Conservation (phyloP, 176 grass and related monocot species). For the Tillandsia fasciculata region DNA sequence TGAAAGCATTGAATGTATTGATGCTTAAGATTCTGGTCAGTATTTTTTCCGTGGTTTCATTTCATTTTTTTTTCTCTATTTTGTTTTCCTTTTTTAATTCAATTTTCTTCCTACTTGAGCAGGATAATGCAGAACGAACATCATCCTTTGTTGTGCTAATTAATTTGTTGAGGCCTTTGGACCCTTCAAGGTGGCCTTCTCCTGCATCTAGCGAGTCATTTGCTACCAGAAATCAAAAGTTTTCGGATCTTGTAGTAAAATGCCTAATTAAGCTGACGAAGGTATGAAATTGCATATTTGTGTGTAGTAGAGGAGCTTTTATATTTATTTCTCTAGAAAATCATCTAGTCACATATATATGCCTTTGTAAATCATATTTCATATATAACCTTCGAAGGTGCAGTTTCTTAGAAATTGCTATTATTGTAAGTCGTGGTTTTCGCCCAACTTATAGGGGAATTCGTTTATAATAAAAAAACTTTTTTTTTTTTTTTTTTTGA, state of each 20-base stretch:
- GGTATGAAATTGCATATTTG: constrained; percentile 29
- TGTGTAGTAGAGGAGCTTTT: neutral
- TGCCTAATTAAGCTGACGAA: constrained; percentile 98
- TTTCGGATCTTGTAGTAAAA: constrained; percentile 98
- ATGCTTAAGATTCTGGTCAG: constrained; percentile 98
- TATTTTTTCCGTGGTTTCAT: constrained; percentile 5
- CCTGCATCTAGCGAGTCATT: constrained; percentile 49
- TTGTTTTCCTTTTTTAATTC: constrained; percentile 3
- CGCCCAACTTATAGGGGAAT: too few species aligned
- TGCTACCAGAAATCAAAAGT: constrained; percentile 84
- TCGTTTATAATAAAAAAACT: too few species aligned
- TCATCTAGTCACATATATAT: too few species aligned
- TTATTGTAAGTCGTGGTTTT: too few species aligned
- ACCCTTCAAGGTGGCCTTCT: constrained; percentile 84
- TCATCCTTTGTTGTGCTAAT: constrained; percentile 94
- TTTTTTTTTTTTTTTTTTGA: too few species aligned
- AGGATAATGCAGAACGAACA: constrained; percentile 96
- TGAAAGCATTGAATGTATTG: constrained; percentile 94
- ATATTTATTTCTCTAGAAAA: too few species aligned
- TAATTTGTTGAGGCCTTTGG: constrained; percentile 78
- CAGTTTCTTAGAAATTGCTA: too few species aligned
- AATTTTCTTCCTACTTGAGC: constrained; percentile 24
- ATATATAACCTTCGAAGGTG: too few species aligned
- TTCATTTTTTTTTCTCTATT: constrained; percentile 17
- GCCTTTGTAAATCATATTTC: too few species aligned